Evolutionary conservation across 352 stramenopile species (phyloP), one percentile per base, ranked within the genome.

Genomic region (Globisporangium recalcitrans): DNA sequence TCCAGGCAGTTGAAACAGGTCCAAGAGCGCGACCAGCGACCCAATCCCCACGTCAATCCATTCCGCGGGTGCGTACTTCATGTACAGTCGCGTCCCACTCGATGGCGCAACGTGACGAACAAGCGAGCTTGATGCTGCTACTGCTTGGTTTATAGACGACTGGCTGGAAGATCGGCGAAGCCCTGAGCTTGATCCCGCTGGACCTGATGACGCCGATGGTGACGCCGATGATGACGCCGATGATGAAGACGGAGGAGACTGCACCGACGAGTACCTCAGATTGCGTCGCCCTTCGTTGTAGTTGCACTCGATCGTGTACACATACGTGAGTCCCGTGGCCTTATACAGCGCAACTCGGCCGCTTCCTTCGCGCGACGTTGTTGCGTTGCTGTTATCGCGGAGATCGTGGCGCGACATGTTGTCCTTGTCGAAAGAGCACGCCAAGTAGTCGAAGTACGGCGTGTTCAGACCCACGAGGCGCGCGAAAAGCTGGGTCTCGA

Each of bases 231-330:
- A 14, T 46, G 54, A 49, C 16, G 34, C 59, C 40, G 52, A 48
- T 24, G 32, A 58, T 22, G 31, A 47, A 1, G 31, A 48, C 1
- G 52, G 21, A 47, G 31, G 44, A 26, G 58, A 58, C 8, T 24
- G 58, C 40, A 68, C 53, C 36, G 66, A 67, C 1, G 67, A 74
- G 11, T 60, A 61, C 38, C 71, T 71, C 31, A 77, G 60, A 64
- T 72, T 72, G 22, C 69, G 74, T 13, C 77, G 70, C 0, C 82
- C 85, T 69, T 79, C 85, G 67, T 97, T 95, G 77, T 97, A 97
- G 69, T 97, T 97, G 71, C 90, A 97, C 70, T 97, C 91, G 38
- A 97, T 80, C 10, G 91, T 97, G 73, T 97, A 97, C 48, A 92
- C 85, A 62, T 86, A 82, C 36, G 68, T 78, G n/a, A 87, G 68